Base-by-base conservation (phyloP, 768 basidiomycete genomes). In the Tulasnella sp. region DNA sequence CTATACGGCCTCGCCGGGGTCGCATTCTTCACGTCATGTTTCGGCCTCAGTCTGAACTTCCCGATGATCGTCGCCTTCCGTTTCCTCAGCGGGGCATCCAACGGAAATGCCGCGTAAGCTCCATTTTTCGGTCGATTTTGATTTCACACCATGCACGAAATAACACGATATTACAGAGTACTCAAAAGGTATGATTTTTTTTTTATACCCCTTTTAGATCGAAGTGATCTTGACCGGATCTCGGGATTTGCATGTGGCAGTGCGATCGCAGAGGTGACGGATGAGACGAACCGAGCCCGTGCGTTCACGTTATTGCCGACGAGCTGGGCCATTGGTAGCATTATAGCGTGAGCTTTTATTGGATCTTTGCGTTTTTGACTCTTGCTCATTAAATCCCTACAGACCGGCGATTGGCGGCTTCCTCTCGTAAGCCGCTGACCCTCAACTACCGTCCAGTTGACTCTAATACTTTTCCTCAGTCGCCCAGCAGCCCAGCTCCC, bases 21-120 rank as follows among this genome's bases (percentile, higher is more conserved):
- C 21, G 67, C 67, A 13, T 61, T 72, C 44, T 70, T 54, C 27
- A 64, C 60, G 17, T 29, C 48, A 5, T 32, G 56, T 17, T 64
- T 65, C 43, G 64, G 64, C 5, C 45, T 64, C 45, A 56, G 44
- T 7, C 55, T 48, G 27, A 45, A 34, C 15, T 63, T 60, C 34
- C 15, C 41, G 2, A 38, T 51, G 41, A 63, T 63, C 26, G 11
- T 65, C 24, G 29, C 63, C 43, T 63, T 56, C 29, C 56, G 64
- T n/a, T 58, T 58, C 17, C 21, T 65, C 10, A 19, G 54, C 26
- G 64, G 63, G 0, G 56, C 52, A 3, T 47, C 42, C 24, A 60
- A 63, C 32, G 64, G 64, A 4, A 60, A 64, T 32, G 56, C 58
- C 19, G 61, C 63, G 63, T 64, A 38, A 61, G 63, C 56, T 34